Conservation (phyloP, 2,329 filamentous ascomycete genomes). For the Aspergillus awamori region DNA sequence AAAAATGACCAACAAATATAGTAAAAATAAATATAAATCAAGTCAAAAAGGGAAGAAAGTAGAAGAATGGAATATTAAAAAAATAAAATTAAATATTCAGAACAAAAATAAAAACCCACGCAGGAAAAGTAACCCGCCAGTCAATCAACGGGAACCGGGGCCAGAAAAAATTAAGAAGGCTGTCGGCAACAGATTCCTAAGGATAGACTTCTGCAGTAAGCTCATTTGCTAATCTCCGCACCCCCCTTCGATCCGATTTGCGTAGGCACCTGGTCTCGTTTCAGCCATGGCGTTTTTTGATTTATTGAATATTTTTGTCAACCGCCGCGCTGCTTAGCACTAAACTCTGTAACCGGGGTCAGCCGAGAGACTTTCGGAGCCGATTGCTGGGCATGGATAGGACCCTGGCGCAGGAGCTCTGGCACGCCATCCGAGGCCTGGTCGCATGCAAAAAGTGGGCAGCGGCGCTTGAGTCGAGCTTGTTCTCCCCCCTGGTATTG, state of each 20-base stretch:
- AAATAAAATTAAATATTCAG: neutral
- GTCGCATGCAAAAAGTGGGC: neutral
- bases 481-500: too few species aligned
- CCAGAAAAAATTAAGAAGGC: neutral
- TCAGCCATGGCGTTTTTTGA: slow-evolving; percentile 24
- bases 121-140: neutral
- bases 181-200: slow-evolving; percentile 34
- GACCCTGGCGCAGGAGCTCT: slow-evolving; percentile 27
- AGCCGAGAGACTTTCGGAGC: slow-evolving; percentile 29
- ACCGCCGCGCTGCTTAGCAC: too few species aligned
- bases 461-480: too few species aligned
- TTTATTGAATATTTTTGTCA: too few species aligned
- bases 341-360: slow-evolving; percentile 22
- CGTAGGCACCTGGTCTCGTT: slow-evolving; percentile 21
- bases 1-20: neutral
- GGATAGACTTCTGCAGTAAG: slow-evolving; percentile 24
- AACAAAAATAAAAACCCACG: neutral
- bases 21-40: neutral
- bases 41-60: neutral
- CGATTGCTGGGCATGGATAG: slow-evolving; percentile 29
- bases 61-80: neutral
- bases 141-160: neutral
- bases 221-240: slow-evolving; percentile 17
- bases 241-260: slow-evolving; percentile 22
- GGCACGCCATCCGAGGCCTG: neutral